Percentiles rank a stretch among this genome's conserved stretches.
These are phyloP conservation scores for Calonectria ilicicola DNA, from an alignment of 2,329 filamentous ascomycete species.

Conservation along the genomic window DNA sequence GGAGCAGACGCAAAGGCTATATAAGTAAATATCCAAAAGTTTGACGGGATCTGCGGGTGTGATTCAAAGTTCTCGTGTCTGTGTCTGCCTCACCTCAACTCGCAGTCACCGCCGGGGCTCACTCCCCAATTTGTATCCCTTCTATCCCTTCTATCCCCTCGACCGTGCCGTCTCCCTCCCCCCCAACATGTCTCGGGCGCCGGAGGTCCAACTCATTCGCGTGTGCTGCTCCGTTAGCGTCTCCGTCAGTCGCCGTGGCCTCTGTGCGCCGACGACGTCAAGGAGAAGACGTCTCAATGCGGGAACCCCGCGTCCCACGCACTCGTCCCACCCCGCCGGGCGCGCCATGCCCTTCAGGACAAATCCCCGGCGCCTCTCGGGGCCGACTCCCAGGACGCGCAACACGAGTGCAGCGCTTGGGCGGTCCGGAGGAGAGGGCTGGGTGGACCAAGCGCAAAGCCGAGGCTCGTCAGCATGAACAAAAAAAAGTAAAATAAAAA, in stretches of 20 bases:
- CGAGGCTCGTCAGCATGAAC: constrained; percentile 16
- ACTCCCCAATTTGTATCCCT: not conserved
- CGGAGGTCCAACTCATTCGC: not conserved
- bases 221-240: not conserved
- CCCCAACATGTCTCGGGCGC: not conserved
- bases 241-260: not conserved
- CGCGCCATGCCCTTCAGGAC: constrained; percentile 41
- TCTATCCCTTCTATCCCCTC: not conserved
- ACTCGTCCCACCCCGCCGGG: constrained; percentile 28
- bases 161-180: not conserved
- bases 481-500: not conserved
- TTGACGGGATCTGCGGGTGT: not conserved
- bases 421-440: not conserved
- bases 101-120: not conserved
- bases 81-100: not conserved
- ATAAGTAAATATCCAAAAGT: not conserved
- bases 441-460: constrained; percentile 2
- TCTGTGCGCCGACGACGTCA: not conserved
- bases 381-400: constrained; percentile 8
- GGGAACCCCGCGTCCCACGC: constrained; percentile 18
- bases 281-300: constrained; percentile 9
- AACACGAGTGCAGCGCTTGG: constrained; percentile 1
- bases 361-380: constrained; percentile 28
- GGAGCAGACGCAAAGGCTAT: not conserved
- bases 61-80: constrained; percentile 4